Conservation (phyloP, 495 filamentous ascomycete species). For the Endocarpon pusillum region DNA sequence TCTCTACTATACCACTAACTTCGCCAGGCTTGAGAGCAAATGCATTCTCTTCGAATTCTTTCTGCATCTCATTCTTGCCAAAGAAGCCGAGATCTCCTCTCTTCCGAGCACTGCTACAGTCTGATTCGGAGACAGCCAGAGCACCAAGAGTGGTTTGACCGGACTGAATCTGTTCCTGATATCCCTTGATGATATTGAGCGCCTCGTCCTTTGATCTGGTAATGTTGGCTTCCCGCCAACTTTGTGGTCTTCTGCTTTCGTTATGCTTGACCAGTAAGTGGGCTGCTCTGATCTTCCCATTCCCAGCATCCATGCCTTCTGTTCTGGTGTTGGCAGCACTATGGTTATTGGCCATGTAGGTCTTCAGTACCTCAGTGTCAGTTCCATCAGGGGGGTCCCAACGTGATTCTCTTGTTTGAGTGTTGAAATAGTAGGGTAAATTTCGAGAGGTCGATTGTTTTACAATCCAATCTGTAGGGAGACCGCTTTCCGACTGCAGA, state of each 20-base stretch:
- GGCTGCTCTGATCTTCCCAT: constrained; percentile 79
- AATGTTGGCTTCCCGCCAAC: constrained; percentile 81
- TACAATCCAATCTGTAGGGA: constrained; percentile 82
- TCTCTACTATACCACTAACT: constrained; percentile 72
- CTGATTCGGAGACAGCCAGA: constrained; percentile 72
- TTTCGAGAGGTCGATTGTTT: constrained; percentile 93
- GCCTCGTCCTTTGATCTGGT: constrained; percentile 80
- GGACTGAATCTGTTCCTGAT: constrained; percentile 55
- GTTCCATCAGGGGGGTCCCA: constrained; percentile 86
- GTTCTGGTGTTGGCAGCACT: constrained; percentile 34
- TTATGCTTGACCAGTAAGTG: constrained; percentile 88
- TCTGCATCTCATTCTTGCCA: constrained; percentile 88
- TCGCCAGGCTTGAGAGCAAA: constrained; percentile 74
- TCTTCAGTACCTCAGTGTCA: constrained; percentile 76
- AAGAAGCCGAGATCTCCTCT: constrained; percentile 90
- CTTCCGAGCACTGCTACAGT: constrained; percentile 90
- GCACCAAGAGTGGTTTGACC: constrained; percentile 55
- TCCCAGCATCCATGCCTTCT: constrained; percentile 29
- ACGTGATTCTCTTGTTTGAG: constrained; percentile 59
- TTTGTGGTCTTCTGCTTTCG: constrained; percentile 70
- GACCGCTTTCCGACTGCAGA: constrained; percentile 50
- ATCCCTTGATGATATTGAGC: constrained; percentile 48
- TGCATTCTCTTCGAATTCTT: constrained; percentile 91
- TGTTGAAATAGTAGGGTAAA: constrained; percentile 95
- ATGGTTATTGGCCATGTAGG: constrained; percentile 79